Conservation (phyloP, 179 eudicot species). For the Beta macrorhiza region DNA sequence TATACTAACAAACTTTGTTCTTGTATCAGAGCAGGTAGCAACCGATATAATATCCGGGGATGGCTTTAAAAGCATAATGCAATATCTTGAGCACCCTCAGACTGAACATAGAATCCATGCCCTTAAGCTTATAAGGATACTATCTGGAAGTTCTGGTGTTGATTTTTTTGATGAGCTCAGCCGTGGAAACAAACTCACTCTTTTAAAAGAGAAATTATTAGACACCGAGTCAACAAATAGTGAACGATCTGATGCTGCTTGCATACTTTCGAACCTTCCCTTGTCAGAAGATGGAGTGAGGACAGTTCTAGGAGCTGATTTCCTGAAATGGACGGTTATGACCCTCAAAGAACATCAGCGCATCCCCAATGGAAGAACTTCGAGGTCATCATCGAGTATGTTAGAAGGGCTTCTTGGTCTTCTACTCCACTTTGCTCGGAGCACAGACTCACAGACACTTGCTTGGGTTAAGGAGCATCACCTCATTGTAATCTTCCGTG, state of each 20-base stretch:
- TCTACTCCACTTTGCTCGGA: slow-evolving; percentile 51
- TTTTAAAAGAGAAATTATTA: slow-evolving; percentile 43
- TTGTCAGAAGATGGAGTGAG: slow-evolving; percentile 49
- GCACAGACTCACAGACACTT: slow-evolving; percentile 35
- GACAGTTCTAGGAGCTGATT: slow-evolving; percentile 42
- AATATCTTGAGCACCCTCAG: slow-evolving; percentile 47
- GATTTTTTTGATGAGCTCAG: slow-evolving; percentile 40
- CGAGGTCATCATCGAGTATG: slow-evolving; percentile 40
- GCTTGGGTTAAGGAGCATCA: slow-evolving; percentile 46
- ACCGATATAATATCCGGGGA: slow-evolving; percentile 44
- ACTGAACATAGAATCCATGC: slow-evolving; percentile 41
- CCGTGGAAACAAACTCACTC: slow-evolving; percentile 38
- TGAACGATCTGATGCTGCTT: slow-evolving; percentile 53
- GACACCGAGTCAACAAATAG: slow-evolving; percentile 39
- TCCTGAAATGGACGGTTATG: slow-evolving; percentile 46
- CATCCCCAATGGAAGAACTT: slow-evolving; percentile 31
- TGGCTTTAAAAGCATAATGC: slow-evolving; percentile 45
- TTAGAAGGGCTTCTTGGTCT: slow-evolving; percentile 65
- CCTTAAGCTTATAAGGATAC: slow-evolving; percentile 46
- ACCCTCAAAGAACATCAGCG: slow-evolving; percentile 43
- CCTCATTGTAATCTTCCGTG: slow-evolving; percentile 48
- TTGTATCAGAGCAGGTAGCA: slow-evolving; percentile 51
- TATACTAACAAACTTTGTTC: slow-evolving; percentile 5
- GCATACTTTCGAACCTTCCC: slow-evolving; percentile 56
- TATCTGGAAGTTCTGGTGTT: slow-evolving; percentile 47